Evolutionary conservation across 108 stramenopile species (phyloP), one percentile per base, ranked within the genome.

Genomic region (Fragilariopsis cylindrus): DNA sequence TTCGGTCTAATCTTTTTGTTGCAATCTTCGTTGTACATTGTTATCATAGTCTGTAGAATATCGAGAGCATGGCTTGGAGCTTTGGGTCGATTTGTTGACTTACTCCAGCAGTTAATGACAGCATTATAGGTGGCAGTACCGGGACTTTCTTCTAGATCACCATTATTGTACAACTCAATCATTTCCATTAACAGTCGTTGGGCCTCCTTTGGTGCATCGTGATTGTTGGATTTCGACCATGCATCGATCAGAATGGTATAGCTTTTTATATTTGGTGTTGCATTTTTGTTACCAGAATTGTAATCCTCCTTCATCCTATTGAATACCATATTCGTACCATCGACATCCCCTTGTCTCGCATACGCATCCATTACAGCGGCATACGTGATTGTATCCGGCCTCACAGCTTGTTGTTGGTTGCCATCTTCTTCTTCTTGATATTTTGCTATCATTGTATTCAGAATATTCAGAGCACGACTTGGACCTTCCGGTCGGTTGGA

Each of bases 121-220:
- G 78, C 65, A 71, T 57, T 74, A 60, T 67, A 82, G 54, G 84
- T 81, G 19, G 79, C 71, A 7, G 82, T 70, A 48, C 76, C 82
- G 7, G 58, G 58, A 9, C 58, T 40, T 30, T 60, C 58, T 5
- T 30, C 58, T 40, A 11, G 12, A 0, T 60, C 58, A 21, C 58
- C 58, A 0, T 0, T 40, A 7, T 30, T 9, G 41, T 30, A n/a
- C 19, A 30, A 41, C 0, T 60, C 6, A 4, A 60, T 70, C 64
- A 75, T 80, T 9, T 12, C 74, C 50, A 50, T 50, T 41, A 91
- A 50, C 16, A 91, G 45, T 9, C 75, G 66, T 42, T 75, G 48
- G 15, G 84, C 82, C 30, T 86, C 79, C 19, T 69, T 19, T 4
- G 58, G 58, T 6, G 58, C 58, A 60, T 60, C 58, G 39, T 19